phyloP scores from a whole-genome alignment of 805 yeast genomes.

The Cyberlindnera mississippiensis region DNA sequence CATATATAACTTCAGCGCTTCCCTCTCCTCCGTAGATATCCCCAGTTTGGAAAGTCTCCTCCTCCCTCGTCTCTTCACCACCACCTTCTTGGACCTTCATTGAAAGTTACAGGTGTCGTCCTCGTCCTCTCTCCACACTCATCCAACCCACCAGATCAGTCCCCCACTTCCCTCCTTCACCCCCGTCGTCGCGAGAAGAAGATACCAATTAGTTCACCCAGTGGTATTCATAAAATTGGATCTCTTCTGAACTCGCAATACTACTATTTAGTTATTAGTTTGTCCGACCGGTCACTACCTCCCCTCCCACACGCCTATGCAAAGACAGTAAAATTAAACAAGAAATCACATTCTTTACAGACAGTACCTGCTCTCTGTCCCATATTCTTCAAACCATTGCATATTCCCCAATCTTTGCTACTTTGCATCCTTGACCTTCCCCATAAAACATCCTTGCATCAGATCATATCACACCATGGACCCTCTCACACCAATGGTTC shows the following conservation, averaged over 20 bases:
- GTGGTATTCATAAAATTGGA: neutral
- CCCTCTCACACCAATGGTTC: slow-evolving; percentile 21
- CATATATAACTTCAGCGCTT: neutral
- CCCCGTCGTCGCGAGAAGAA: neutral
- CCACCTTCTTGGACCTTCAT: neutral
- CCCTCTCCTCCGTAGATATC: neutral
- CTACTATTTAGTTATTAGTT: slow-evolving; percentile 19
- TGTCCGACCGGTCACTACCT: neutral
- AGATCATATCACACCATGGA: slow-evolving; percentile 6
- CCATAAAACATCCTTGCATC: neutral
- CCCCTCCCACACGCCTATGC: neutral
- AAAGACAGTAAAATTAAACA: neutral
- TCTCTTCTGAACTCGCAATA: neutral
- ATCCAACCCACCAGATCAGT: neutral
- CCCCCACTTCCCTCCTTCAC: neutral
- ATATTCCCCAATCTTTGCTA: neutral
- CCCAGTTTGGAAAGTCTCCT: neutral
- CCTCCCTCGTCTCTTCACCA: neutral
- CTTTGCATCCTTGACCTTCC: too few relatives aligned
- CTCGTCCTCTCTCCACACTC: neutral
- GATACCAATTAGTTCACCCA: too few relatives aligned
- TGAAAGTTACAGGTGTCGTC: neutral
- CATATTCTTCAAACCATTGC: neutral
- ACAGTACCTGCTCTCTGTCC: too few relatives aligned
- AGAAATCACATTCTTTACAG: too few relatives aligned